A percentile compares a stretch with the other conserved stretches of the same genome.
These are phyloP conservation scores for Nannizzia gypsea DNA, from an alignment of 2,329 filamentous ascomycete species.

Conservation along the genomic window DNA sequence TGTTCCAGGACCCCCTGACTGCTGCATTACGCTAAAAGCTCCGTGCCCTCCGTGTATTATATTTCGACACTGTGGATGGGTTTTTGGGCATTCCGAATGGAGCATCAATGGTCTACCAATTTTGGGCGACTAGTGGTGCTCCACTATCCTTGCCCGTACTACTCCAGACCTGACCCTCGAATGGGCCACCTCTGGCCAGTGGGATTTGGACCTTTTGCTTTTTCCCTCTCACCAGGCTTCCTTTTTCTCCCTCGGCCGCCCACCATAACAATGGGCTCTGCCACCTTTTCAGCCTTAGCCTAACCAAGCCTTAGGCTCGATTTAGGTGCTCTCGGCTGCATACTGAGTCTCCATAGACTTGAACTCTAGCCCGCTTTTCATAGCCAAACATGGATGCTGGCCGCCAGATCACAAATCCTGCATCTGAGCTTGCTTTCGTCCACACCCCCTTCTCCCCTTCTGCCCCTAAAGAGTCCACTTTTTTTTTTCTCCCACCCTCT, in stretches of 20 bases:
- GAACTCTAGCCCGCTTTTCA: conserved; percentile 5
- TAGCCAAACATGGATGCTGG: conserved; percentile 7
- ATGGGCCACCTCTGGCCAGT: conserved; percentile 3
- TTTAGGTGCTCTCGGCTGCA: conserved; percentile 8
- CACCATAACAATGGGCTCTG: background rate
- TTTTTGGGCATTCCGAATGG: conserved; percentile 3
- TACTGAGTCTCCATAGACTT: conserved; percentile 1
- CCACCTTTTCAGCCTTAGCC: conserved; percentile 4
- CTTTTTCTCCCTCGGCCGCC: background rate
- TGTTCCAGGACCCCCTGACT: background rate
- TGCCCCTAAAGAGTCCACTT: background rate
- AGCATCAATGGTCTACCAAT: conserved; percentile 2
- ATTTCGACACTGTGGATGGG: background rate
- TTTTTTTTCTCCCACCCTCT: background rate
- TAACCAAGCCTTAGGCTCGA: conserved; percentile 5
- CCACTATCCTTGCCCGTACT: conserved; percentile 3
- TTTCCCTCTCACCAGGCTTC: background rate
- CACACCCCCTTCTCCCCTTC: background rate
- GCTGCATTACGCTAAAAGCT: conserved; percentile 2
- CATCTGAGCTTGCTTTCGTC: conserved; percentile 8
- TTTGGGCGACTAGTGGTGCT: conserved; percentile 3
- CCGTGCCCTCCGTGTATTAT: conserved; percentile 1
- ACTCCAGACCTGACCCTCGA: conserved; percentile 6
- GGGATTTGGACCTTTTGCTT: background rate
- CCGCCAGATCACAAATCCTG: conserved; percentile 5